These are phyloP conservation scores for Jamesozyma rosinii DNA, from an alignment of 805 yeast species.

Conservation along the genomic window DNA sequence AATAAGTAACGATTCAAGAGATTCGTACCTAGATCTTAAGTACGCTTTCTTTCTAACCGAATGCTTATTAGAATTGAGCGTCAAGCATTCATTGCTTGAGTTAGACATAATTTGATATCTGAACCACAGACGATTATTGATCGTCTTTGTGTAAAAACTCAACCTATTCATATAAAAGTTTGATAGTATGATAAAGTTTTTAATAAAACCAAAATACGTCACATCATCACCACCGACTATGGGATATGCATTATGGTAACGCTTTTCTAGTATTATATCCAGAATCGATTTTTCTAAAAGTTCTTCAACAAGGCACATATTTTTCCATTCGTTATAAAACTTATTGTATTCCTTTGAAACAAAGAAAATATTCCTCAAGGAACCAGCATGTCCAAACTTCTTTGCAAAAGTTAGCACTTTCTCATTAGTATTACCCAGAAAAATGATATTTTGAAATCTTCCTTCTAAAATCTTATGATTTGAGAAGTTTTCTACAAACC, in stretches of 20 bases:
- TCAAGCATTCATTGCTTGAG: background rate
- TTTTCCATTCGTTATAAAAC: constrained; percentile 28
- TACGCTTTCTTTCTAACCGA: background rate
- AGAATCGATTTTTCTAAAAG: constrained; percentile 36
- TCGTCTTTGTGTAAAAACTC: background rate
- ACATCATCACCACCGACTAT: background rate
- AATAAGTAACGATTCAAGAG: background rate
- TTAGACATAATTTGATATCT: background rate
- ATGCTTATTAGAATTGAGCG: background rate
- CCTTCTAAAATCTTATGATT: constrained; percentile 34
- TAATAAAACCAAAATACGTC: constrained; percentile 1
- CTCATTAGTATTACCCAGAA: constrained; percentile 41
- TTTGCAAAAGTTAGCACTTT: constrained; percentile 14
- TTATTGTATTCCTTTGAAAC: constrained; percentile 36
- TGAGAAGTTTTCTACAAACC: constrained; percentile 37
- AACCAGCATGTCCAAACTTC: constrained; percentile 33
- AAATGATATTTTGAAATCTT: constrained; percentile 29
- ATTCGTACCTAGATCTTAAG: background rate
- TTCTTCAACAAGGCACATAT: constrained; percentile 25
- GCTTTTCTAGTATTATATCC: constrained; percentile 24
- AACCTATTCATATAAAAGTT: background rate
- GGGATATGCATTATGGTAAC: constrained; percentile 11
- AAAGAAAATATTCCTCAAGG: constrained; percentile 52
- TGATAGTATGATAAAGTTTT: background rate
- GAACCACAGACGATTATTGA: background rate